Evolutionary conservation across 1,284 basidiomycete genomes (phyloP), one percentile per base, ranked within the genome.

Genomic region (Sutorius eximius): DNA sequence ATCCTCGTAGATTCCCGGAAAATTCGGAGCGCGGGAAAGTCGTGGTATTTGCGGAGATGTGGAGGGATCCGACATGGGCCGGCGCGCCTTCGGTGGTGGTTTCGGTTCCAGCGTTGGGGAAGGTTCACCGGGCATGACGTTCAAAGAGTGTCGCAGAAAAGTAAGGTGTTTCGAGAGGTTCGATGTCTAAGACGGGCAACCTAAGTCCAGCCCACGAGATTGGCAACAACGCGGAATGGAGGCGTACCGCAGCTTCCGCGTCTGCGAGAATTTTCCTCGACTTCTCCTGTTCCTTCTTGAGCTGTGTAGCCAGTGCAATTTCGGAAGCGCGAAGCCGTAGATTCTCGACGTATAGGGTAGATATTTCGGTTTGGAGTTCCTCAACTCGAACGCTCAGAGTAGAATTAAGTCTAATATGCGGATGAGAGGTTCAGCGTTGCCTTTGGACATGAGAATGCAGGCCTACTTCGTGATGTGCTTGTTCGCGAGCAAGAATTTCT

Each of bases 401-500:
- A 32, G 89, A 90, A 73, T 92, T 92, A 60, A 91, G 82, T 69
- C 89, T 91, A 61, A n/a, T 41, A 56, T 51, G 22, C 33, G 40
- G 46, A 52, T 45, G 49, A 57, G 36, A 52, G 24, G 34, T 45
- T 61, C 56, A 56, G 56, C n/a, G 44, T 41, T 22, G 52, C 18
- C 40, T 52, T 43, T 55, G 24, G 42, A 37, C 15, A 45, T 37
- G 27, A 53, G 43, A 52, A 48, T 29, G 18, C 6, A 36, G 37
- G 68, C 78, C 27, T 61, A 90, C 88, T 91, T 92, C 29, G 90
- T 91, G 66, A 92, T 92, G 72, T 91, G 89, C 73, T 91, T 92
- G 75, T 92, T 92, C 55, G 89, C 89, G 53, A 91, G 84, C 24
- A 92, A 79, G 65, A 91, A 92, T 75, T 90, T 91, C 84, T 89